A percentile compares a stretch with the other conserved stretches of the same genome.
Evolutionary conservation across 108 stramenopile genomes (phyloP).

Genomic region (Cyclotella kingstonii): DNA sequence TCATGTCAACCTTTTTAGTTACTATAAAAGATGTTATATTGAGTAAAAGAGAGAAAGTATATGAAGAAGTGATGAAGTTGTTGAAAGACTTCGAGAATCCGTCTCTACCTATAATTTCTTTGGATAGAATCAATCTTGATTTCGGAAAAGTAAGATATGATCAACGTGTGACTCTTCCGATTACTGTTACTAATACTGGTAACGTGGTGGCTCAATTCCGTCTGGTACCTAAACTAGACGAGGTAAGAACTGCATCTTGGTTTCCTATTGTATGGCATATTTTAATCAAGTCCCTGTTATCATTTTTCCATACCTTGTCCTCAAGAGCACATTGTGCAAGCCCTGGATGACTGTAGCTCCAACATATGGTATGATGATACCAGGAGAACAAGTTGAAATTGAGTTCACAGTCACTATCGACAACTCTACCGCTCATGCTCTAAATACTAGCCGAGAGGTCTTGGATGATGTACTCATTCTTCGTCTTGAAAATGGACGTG

Average conservation of each 20-base stretch:
- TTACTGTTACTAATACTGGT: slow-evolving; percentile 86
- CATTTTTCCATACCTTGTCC: neutral
- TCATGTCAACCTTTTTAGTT: slow-evolving; percentile 79
- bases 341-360: slow-evolving; percentile 89
- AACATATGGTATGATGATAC: slow-evolving; percentile 91
- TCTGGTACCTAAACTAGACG: slow-evolving; percentile 92
- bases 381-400: slow-evolving; percentile 77
- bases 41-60: slow-evolving; percentile 67
- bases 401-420: slow-evolving; percentile 79
- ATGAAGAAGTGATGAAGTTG: slow-evolving; percentile 73
- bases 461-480: slow-evolving; percentile 91
- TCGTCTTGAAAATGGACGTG: slow-evolving; percentile 92
- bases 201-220: slow-evolving; percentile 86
- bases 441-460: slow-evolving; percentile 82
- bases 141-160: slow-evolving; percentile 82
- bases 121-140: slow-evolving; percentile 72
- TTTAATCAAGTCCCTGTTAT: neutral
- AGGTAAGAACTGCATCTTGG: slow-evolving; percentile 48
- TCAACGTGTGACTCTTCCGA: slow-evolving; percentile 57
- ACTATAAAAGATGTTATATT: slow-evolving; percentile 82
- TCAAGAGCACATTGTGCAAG: slow-evolving; percentile 72
- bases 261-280: neutral
- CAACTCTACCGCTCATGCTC: slow-evolving; percentile 69
- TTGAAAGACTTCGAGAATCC: slow-evolving; percentile 87
- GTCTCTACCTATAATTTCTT: slow-evolving; percentile 77